Base-by-base conservation (phyloP, 78 protist genomes). In the Bodo saltans region DNA sequence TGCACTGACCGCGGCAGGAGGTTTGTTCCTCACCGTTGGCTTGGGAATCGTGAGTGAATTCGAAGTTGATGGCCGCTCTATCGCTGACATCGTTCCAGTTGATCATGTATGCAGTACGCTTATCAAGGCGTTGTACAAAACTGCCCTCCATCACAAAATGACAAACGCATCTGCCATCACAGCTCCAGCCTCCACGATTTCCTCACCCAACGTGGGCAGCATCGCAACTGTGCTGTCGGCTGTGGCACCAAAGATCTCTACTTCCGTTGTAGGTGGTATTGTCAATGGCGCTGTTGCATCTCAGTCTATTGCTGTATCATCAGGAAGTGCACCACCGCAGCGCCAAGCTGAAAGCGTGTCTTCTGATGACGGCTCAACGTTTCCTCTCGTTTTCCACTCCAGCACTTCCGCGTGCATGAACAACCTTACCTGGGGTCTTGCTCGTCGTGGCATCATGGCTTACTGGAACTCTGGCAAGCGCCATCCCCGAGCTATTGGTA, bases 1-100 rank as follows among this genome's bases (percentile, higher is more conserved):
- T 78, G 70, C 90, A 0, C 86, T 93, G 33, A 87, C 88, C 34
- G 95, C 92, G 2, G 83, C 81, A 30, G 95, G 91, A 74, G 93
- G 89, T 28, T 75, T 90, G 29, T 89, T 83, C 87, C 72, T 93
- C 68, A 72, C 86, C 29, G 87, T 89, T 29, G 93, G 92, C 73
- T 85, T 88, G 72, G 95, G 95, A 34, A 2, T 93, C 28, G 75
- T 85, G 47, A 85, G 53, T 47, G 80, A 83, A 0, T 52, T 83
- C 85, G 76, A 76, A 47, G 93, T 90, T 42, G 76, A 86, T 74
- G 75, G 82, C 52, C 70, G 74, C 34, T 1, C 0, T 27, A 28
- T 71, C 67, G 93, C 90, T 30, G 92, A 88, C 68, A 53, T 87
- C 38, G 87, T 92, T 47, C 95, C 95, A 35, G 95, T 90, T 52